Evolutionary conservation across 768 basidiomycete genomes (phyloP).

Genomic region (Tricholomella constricta): DNA sequence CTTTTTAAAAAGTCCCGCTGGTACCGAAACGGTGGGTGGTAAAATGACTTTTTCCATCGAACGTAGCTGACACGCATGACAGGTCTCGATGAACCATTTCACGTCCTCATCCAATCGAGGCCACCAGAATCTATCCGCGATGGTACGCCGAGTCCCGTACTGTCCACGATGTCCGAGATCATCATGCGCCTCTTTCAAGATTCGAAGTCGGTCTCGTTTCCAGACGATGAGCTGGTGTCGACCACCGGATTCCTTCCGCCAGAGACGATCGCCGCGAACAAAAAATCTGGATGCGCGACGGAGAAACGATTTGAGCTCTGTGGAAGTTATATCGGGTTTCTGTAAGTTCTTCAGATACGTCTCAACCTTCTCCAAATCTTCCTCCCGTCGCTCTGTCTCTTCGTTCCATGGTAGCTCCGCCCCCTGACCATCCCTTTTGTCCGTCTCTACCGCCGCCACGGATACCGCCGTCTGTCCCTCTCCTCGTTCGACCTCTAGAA

Average conservation of each 20-base stretch:
- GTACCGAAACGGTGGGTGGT: slow-evolving; percentile 27
- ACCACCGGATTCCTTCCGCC: no score
- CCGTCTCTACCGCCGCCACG: neutral
- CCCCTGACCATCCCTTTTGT: no score
- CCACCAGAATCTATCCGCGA: no score
- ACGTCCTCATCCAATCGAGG: slow-evolving; percentile 25
- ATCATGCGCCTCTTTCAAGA: slow-evolving; percentile 24
- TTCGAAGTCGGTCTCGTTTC: slow-evolving; percentile 5
- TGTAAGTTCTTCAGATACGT: neutral
- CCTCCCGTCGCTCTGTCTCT: no score
- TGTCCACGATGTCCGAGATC: no score
- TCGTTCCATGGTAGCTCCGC: no score
- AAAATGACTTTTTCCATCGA: slow-evolving; percentile 22
- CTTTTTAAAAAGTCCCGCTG: slow-evolving; percentile 26
- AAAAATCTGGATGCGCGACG: neutral
- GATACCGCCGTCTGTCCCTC: neutral
- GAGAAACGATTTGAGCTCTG: neutral
- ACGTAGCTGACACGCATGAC: slow-evolving; percentile 33
- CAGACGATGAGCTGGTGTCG: slow-evolving; percentile 25
- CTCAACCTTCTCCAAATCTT: no score
- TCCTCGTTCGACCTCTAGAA: neutral
- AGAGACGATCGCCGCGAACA: no score
- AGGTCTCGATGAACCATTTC: slow-evolving; percentile 33
- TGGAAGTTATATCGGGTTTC: neutral
- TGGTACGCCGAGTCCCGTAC: no score